These are phyloP conservation scores for Blastocystis sp. DNA, from an alignment of 352 stramenopile species.

Conservation along the genomic window DNA sequence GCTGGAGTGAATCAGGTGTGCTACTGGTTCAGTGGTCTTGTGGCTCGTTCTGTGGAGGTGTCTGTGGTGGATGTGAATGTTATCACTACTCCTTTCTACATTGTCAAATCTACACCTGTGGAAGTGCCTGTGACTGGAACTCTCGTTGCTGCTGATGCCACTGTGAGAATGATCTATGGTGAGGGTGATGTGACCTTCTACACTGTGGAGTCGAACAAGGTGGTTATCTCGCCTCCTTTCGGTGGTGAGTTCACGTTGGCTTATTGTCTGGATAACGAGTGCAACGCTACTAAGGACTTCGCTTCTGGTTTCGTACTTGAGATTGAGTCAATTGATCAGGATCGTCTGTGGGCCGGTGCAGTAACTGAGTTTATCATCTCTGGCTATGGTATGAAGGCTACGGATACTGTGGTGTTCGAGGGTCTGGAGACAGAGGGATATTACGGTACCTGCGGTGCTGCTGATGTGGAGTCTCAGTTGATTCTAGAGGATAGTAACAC, in stretches of 20 bases:
- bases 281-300: not conserved
- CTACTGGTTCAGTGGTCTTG: slow-evolving; percentile 58
- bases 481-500: slow-evolving; percentile 24
- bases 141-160: not conserved
- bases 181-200: slow-evolving; percentile 27
- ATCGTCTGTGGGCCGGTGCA: not conserved
- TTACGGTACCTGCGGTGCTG: not conserved
- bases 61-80: not conserved
- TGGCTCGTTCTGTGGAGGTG: not conserved
- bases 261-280: slow-evolving; percentile 13
- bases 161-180: slow-evolving; percentile 8
- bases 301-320: slow-evolving; percentile 1
- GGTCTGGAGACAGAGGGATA: not conserved
- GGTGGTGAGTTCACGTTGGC: slow-evolving; percentile 8
- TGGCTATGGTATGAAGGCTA: slow-evolving; percentile 20
- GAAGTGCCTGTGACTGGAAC: not conserved
- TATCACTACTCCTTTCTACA: too few relatives aligned
- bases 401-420: not conserved
- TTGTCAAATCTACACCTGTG: not conserved
- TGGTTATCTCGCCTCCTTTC: not conserved
- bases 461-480: not conserved
- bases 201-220: not conserved
- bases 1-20: slow-evolving; percentile 32
- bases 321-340: not conserved
- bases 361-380: not conserved